Base-by-base conservation (phyloP, 2,329 filamentous ascomycete species). In the Sporothrix humicola region DNA sequence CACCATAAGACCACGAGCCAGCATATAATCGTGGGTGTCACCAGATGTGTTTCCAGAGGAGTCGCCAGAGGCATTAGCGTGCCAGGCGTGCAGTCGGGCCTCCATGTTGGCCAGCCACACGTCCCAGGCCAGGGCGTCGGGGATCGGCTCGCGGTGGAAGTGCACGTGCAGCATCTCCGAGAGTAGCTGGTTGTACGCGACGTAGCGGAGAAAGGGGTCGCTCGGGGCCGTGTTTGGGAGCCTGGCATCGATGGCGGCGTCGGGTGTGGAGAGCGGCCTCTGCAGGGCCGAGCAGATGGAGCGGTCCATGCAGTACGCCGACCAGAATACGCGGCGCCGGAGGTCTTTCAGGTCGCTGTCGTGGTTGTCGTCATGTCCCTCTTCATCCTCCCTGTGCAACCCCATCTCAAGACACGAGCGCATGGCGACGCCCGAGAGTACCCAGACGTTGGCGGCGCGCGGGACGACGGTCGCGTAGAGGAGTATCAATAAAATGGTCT, bases 361-460 rank as follows among this genome's bases (percentile, higher is more conserved):
- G 3, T 26, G 66, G 4, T 65, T 23, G 46, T 17, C 12, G 12
- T n/a, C 48, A n/a, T 17, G 1, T 50, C 48, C 48, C 13, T 12
- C 48, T 12, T 52, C 48, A 6, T 17, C 69, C 8, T 72, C 69
- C 7, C 75, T 52, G 54, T 76, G 75, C 20, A 76, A 72, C 0
- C 75, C 75, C 20, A 76, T 50, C 61, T 76, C 75, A 12, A 76
- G 73, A 52, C 75, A 76, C 3, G 75, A 74, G 3, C 75, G 71
- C 73, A 76, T 75, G 52, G 74, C 74, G 1, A 73, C 75, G 12
- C 75, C 75, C 15, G 75, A 76, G 5, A 76, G 75, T 0, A 76
- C 73, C 75, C 75, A 76, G 13, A 76, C 75, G 20, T 76, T 76
- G 58, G 74, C 75, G 2, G 75, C 72, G 2, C 75, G 73, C 3